Evolutionary conservation across 1,139 yeast species (phyloP).

Genomic region (Groenewaldozyma auringiensis): DNA sequence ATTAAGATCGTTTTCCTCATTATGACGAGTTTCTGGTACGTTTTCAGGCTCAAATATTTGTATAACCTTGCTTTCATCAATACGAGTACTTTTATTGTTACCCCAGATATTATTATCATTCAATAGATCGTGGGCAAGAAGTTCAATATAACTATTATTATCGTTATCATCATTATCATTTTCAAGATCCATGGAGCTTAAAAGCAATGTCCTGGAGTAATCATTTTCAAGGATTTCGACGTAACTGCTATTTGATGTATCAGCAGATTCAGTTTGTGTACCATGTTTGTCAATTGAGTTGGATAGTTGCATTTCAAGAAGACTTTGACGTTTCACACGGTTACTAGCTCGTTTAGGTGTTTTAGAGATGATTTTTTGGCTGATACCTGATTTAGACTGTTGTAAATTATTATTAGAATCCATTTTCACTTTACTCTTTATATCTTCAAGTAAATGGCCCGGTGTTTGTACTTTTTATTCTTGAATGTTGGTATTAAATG

Average conservation of each 20-base stretch:
- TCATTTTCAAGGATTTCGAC: not conserved
- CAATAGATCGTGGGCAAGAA: not conserved
- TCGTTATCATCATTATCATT: not conserved
- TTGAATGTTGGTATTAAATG: too few species aligned
- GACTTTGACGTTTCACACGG: not conserved
- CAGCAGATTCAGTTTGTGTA: not conserved
- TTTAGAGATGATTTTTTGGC: not conserved
- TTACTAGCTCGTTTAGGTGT: not conserved
- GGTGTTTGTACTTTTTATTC: too few species aligned
- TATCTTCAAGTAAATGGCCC: too few species aligned
- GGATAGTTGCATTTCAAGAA: slow-evolving; percentile 1
- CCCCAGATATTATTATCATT: not conserved
- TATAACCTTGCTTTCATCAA: too few species aligned
- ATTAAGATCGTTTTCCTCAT: too few species aligned
- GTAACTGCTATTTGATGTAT: not conserved
- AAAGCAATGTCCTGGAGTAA: not conserved
- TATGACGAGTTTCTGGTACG: too few species aligned
- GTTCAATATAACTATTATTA: not conserved
- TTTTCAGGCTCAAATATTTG: too few species aligned
- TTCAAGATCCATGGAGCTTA: too few species aligned
- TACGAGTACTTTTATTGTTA: too few species aligned
- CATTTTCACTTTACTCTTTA: too few species aligned
- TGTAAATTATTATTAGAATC: too few species aligned
- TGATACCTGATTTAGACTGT: too few species aligned
- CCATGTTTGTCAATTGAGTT: not conserved